Evolutionary conservation across 2,329 filamentous ascomycete genomes (phyloP), one percentile per base, ranked within the genome.

Genomic region (Fusarium avenaceum): DNA sequence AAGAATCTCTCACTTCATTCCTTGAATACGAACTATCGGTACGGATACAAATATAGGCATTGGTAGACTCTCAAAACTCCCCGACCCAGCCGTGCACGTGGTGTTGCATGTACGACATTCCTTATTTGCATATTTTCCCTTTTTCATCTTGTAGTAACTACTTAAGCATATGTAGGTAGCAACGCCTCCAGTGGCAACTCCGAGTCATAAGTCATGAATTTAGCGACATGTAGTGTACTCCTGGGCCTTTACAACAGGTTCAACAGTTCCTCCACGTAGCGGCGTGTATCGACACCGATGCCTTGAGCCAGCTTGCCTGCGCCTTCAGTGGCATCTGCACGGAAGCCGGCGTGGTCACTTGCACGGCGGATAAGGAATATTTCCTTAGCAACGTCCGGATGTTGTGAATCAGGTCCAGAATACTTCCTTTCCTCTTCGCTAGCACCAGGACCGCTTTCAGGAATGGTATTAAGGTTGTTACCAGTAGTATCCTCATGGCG

Each of bases 241-340:
- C 15, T 30, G 47, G 35, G 49, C 42, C 51, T 20, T 67, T 61
- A 80, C 32, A 80, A 62, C 74, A 93, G 76, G 73, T 85, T 92
- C 76, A 94, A 79, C 57, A 94, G 76, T 2, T 88, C 89, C 76
- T 94, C 91, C 6, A 94, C 87, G 77, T 94, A 94, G 75, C 86
- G 86, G 76, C 89, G 85, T 30, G 91, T 92, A 81, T 94, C 92
- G 33, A 94, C 85, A 0, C 92, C 92, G 66, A 94, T 92, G 0
- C 91, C 92, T 73, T 92, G 89, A 0, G 87, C 88, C 67, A 93
- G 77, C 56, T 85, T 85, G 20, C 84, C 85, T 2, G 89, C 86
- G 4, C 87, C 87, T 24, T 85, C 86, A 15, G 80, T 74, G 63
- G 80, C 60, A 71, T 83, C 77, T n/a, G 73, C 75, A 19, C 80